A percentile compares a stretch with the other conserved stretches of the same genome.
Evolutionary conservation across 2,329 filamentous ascomycete genomes (phyloP).

Genomic region (Chaetothyriales sp.): DNA sequence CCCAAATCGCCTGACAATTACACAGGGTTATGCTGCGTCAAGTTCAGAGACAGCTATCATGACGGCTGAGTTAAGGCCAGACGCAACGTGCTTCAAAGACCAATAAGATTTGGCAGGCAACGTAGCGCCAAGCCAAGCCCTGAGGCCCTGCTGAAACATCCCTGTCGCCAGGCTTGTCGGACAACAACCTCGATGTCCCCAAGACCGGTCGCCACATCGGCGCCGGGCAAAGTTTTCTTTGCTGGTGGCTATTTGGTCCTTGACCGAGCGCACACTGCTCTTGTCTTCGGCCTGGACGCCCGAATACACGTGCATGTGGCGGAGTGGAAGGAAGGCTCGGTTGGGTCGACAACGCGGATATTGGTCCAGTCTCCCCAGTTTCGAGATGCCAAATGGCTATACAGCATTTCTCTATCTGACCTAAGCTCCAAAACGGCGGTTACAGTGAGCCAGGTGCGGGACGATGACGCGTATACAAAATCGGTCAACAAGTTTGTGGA

Average conservation of each 20-base stretch:
- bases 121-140: too few relatives aligned
- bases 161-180: background rate
- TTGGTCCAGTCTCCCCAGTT: slow-evolving; percentile 90
- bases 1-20: too few relatives aligned
- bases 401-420: slow-evolving; percentile 59
- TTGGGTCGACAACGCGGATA: slow-evolving; percentile 32
- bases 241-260: slow-evolving; percentile 92
- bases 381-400: slow-evolving; percentile 71
- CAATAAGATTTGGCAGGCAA: too few relatives aligned
- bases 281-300: slow-evolving; percentile 52
- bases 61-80: too few relatives aligned
- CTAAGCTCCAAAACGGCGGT: slow-evolving; percentile 66
- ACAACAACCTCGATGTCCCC: slow-evolving; percentile 19
- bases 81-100: too few relatives aligned
- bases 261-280: slow-evolving; percentile 69
- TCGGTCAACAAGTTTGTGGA: slow-evolving; percentile 74
- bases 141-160: too few relatives aligned
- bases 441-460: slow-evolving; percentile 50
- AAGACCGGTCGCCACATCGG: slow-evolving; percentile 53
- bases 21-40: too few relatives aligned
- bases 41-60: too few relatives aligned
- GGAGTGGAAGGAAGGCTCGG: slow-evolving; percentile 22
- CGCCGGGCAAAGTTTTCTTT: slow-evolving; percentile 89
- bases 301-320: slow-evolving; percentile 49
- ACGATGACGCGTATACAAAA: slow-evolving; percentile 4